A percentile compares a stretch with the other conserved stretches of the same genome.
Evolutionary conservation across 1,284 basidiomycete genomes (phyloP).

Genomic region (Sporisorium sorghi): DNA sequence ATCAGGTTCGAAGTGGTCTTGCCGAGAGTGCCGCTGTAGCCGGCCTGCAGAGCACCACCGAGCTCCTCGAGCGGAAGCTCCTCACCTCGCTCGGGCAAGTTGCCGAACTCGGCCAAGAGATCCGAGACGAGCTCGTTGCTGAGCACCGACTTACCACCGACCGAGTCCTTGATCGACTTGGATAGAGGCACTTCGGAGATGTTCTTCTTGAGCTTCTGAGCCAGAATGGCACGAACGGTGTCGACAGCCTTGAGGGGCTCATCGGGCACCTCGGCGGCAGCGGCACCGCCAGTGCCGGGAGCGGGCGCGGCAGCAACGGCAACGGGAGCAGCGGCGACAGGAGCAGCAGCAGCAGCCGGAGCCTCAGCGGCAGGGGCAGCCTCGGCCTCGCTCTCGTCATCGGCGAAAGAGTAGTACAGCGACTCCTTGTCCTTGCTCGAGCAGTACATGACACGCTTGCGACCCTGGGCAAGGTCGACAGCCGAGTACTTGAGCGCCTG

Average conservation of each 20-base stretch:
- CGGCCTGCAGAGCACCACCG: slow-evolving; percentile 83
- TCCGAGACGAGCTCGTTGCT: slow-evolving; percentile 95
- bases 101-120: slow-evolving; percentile 75
- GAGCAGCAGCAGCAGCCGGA: slow-evolving; percentile 68
- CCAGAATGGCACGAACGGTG: slow-evolving; percentile 87
- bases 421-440: slow-evolving; percentile 95
- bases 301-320: slow-evolving; percentile 72
- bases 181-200: slow-evolving; percentile 87
- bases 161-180: slow-evolving; percentile 97
- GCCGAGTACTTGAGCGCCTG: slow-evolving; percentile 95
- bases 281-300: slow-evolving; percentile 72
- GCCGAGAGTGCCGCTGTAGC: slow-evolving; percentile 87
- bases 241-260: slow-evolving; percentile 91
- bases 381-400: slow-evolving; percentile 74
- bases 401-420: slow-evolving; percentile 97
- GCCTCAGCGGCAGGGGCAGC: slow-evolving; percentile 71
- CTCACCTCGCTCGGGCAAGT: slow-evolving; percentile 90
- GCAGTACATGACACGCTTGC: slow-evolving; percentile 85
- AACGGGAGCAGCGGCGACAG: slow-evolving; percentile 70
- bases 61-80: slow-evolving; percentile 90
- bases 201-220: slow-evolving; percentile 97
- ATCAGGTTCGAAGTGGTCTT: slow-evolving; percentile 94
- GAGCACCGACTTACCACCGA: slow-evolving; percentile 96
- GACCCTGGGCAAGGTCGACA: slow-evolving; percentile 85
- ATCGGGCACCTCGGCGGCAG: slow-evolving; percentile 81